Conservation (phyloP, 1,284 basidiomycete species). For the Mycena citricolor region DNA sequence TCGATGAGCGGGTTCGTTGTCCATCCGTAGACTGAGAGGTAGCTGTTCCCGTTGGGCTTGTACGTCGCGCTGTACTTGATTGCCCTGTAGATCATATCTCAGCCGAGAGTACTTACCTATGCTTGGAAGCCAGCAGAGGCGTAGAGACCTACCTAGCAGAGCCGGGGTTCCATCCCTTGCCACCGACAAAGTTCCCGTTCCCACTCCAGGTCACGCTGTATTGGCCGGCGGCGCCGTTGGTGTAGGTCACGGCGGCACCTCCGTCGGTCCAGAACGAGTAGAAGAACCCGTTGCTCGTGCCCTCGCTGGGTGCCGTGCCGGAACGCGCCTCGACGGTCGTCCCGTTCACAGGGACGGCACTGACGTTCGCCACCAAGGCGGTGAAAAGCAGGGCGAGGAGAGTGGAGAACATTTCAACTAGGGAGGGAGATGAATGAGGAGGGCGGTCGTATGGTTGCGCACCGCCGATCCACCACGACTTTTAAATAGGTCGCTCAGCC, state of each 20-base stretch:
- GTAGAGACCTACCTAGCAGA: conserved; percentile 9
- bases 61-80: conserved; percentile 24
- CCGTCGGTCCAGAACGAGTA: conserved; percentile 25
- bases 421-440: too few relatives aligned
- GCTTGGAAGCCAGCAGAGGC: neutral
- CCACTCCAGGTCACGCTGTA: conserved; percentile 23
- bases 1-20: conserved; percentile 40
- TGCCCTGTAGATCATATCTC: conserved; percentile 30
- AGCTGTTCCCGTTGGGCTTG: conserved; percentile 30
- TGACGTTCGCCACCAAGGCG: conserved; percentile 3
- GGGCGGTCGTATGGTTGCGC: too few relatives aligned
- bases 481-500: too few relatives aligned
- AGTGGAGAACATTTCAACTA: too few relatives aligned
- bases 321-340: conserved; percentile 8
- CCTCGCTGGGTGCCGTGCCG: conserved; percentile 17
- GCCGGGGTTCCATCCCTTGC: conserved; percentile 33
- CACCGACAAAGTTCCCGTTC: conserved; percentile 30
- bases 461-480: too few relatives aligned
- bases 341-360: conserved; percentile 15
- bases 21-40: conserved; percentile 42
- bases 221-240: conserved; percentile 21
- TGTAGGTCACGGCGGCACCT: conserved; percentile 25
- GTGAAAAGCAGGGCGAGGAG: conserved; percentile 4
- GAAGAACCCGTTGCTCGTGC: conserved; percentile 24
- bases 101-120: conserved; percentile 4